Evolutionary conservation across 805 yeast genomes (phyloP), one percentile per base, ranked within the genome.

Genomic region (Starmerella apicola): DNA sequence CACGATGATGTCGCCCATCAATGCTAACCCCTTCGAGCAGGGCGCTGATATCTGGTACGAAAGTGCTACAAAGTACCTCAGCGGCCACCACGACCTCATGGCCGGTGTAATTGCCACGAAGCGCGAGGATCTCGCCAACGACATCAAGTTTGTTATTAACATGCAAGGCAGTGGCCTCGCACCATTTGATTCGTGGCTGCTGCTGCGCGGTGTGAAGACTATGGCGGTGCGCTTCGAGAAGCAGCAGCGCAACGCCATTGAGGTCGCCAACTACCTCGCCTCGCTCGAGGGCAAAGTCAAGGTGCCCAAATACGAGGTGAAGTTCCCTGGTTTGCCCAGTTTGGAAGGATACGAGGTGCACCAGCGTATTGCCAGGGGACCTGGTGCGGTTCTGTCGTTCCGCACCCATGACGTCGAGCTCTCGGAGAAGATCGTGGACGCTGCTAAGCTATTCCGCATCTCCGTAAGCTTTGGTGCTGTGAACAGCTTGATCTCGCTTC

Each of bases 51-150:
- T 86, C 42, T 94, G 82, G 42, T 88, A 86, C 59, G 97, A 86
- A 58, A 77, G 88, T 10, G 96, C 93, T 13, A 86, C 97, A 32
- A 86, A 86, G 61, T 86, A 82, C 56, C 66, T 86, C 51, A 81
- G 85, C 53, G 95, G 95, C 6, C 97, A 86, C 59, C 97, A 86
- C 60, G 96, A 88, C 59, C 74, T 86, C 52, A 86, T 86, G 97
- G 95, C 95, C 19, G 97, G 97, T 42, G 76, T 81, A 13, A 65
- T 86, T 42, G 94, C 94, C 19, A 75, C 80, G 21, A 70, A 78
- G 46, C 67, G 67, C 37, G 62, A 70, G 19, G 67, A 71, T 39
- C 62, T 86, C 34, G 88, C 85, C 15, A 77, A 81, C 39, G 65
- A 72, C 32, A 51, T 88, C 10, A 82, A 71, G 58, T 80, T 72